phyloP scores from a whole-genome alignment of 768 basidiomycete genomes.

The Boletus barrowsii region DNA sequence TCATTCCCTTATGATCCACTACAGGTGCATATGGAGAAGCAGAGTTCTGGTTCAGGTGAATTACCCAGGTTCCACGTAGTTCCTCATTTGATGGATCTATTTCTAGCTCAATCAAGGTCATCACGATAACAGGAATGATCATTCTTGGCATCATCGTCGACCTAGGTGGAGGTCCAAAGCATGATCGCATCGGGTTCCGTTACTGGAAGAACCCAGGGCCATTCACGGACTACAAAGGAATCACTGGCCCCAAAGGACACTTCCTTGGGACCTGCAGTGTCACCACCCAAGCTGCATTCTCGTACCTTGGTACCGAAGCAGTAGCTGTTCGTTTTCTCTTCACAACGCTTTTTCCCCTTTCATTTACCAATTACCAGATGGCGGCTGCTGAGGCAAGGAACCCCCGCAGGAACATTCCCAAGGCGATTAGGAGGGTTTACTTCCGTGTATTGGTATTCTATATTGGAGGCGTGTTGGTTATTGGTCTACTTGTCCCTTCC shows the following conservation, averaged over 20 bases:
- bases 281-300: slow-evolving; percentile 57
- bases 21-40: slow-evolving; percentile 43
- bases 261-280: slow-evolving; percentile 54
- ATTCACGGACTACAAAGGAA: slow-evolving; percentile 42
- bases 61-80: neutral
- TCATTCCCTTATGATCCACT: neutral
- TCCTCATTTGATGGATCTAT: neutral
- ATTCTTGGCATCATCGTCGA: slow-evolving; percentile 47
- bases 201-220: slow-evolving; percentile 57
- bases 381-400: slow-evolving; percentile 51
- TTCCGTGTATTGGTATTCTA: slow-evolving; percentile 38
- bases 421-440: slow-evolving; percentile 45
- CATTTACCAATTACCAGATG: slow-evolving; percentile 23
- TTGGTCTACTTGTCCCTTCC: slow-evolving; percentile 49
- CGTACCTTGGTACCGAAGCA: slow-evolving; percentile 56
- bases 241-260: slow-evolving; percentile 44
- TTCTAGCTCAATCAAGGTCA: slow-evolving; percentile 48
- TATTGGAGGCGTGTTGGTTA: slow-evolving; percentile 41
- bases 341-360: neutral
- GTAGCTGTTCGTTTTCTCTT: slow-evolving; percentile 35
- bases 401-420: slow-evolving; percentile 43
- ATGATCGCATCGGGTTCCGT: slow-evolving; percentile 48
- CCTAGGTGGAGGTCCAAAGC: slow-evolving; percentile 54
- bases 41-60: slow-evolving; percentile 48
- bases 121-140: slow-evolving; percentile 44